These are phyloP conservation scores for Elymus sibiricus DNA, from an alignment of 176 grass and related monocot genomes.

Conservation along the genomic window DNA sequence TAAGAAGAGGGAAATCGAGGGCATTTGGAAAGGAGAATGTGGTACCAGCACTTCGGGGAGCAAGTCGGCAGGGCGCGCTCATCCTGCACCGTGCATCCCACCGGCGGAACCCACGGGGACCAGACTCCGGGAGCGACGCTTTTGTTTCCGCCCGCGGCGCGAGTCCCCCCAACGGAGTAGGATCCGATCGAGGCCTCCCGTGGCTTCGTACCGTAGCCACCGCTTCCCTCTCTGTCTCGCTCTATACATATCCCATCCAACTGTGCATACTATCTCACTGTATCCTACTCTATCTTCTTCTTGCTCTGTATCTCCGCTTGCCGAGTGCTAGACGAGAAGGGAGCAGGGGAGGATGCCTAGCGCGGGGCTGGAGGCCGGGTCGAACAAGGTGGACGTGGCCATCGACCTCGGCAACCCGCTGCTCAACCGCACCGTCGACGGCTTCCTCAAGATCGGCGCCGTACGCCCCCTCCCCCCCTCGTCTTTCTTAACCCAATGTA, in stretches of 20 bases:
- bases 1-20: too few relatives aligned
- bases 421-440: conserved; percentile 88
- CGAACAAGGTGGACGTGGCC: conserved; percentile 46
- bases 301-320: too few relatives aligned
- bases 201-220: background rate
- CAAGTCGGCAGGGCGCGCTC: too few relatives aligned
- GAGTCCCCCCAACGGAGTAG: background rate
- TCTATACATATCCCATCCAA: background rate
- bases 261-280: too few relatives aligned
- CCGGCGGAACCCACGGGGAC: too few relatives aligned
- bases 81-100: too few relatives aligned
- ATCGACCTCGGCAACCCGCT: conserved; percentile 77
- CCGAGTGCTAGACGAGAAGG: too few relatives aligned
- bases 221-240: background rate
- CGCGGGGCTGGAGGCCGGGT: conserved; percentile 34
- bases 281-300: too few relatives aligned
- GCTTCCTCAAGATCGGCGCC: conserved; percentile 90
- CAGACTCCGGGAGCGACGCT: background rate
- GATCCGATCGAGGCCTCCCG: background rate
- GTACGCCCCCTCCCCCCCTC: background rate
- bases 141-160: background rate
- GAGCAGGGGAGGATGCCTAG: conserved; percentile 39
- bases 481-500: background rate
- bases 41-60: too few relatives aligned
- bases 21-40: too few relatives aligned